Conservation (phyloP, 352 stramenopile species). For the Pythium vanterpoolii region DNA sequence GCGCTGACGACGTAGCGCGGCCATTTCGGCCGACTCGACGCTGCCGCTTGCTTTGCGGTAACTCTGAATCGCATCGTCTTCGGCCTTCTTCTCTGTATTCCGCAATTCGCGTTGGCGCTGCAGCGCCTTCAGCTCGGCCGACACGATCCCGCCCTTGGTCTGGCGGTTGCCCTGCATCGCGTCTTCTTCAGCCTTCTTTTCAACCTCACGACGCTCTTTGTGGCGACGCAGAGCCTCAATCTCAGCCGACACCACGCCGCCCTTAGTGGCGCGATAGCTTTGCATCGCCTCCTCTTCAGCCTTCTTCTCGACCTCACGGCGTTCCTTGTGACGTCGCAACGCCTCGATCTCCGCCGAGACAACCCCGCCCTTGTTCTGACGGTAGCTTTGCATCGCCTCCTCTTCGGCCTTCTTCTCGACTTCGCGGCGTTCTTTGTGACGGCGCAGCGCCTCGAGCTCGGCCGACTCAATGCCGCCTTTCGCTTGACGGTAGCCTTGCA, state of each 20-base stretch:
- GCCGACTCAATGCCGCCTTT: conserved; percentile 6
- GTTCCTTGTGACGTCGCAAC: conserved; percentile 36
- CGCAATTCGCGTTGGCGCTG: conserved; percentile 37
- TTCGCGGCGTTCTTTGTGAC: conserved; percentile 35
- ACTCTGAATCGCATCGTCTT: conserved; percentile 36
- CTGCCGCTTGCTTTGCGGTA: conserved; percentile 17
- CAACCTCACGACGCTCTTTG: conserved; percentile 33
- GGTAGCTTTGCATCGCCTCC: conserved; percentile 28
- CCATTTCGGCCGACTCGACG: conserved; percentile 27
- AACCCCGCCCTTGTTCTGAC: conserved; percentile 1
- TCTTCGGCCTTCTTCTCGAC: conserved; percentile 40
- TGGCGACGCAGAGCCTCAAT: conserved; percentile 29
- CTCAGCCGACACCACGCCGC: conserved; percentile 23
- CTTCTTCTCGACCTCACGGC: conserved; percentile 37
- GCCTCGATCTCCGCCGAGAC: conserved; percentile 25
- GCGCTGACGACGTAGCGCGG: conserved; percentile 28
- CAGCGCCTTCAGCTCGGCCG: conserved; percentile 20
- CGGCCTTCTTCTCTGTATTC: conserved; percentile 39
- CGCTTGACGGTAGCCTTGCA: conserved; percentile 15
- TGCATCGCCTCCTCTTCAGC: conserved; percentile 36
- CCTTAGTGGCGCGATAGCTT: conserved; percentile 8
- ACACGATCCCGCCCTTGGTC: conserved; percentile 13
- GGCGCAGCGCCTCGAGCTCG: conserved; percentile 24
- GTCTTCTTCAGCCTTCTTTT: conserved; percentile 43
- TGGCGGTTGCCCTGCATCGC: conserved; percentile 25